phyloP scores from a whole-genome alignment of 2,329 filamentous ascomycete species.

The Dothidotthia symphoricarpi region DNA sequence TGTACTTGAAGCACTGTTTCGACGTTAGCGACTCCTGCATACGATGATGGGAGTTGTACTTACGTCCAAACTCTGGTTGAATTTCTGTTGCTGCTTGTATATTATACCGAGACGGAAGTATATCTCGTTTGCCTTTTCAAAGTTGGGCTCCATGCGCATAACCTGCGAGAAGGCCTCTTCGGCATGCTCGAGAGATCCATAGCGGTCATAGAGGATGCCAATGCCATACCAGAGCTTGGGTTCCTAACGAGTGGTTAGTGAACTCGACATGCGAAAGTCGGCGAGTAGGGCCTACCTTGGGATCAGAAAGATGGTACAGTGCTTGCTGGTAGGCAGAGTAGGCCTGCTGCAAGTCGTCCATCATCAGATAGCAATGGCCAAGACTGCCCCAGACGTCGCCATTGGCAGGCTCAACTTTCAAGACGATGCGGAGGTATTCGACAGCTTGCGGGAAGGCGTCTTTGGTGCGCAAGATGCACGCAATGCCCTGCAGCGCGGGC shows the following conservation, averaged over 20 bases:
- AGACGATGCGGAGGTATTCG: conserved; percentile 85
- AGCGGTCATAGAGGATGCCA: conserved; percentile 93
- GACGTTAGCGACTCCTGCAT: conserved; percentile 10
- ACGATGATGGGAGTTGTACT: conserved; percentile 7
- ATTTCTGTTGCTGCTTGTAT: conserved; percentile 98
- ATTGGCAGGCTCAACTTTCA: conserved; percentile 84
- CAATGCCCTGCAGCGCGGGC: conserved; percentile 90
- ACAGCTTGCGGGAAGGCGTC: conserved; percentile 94
- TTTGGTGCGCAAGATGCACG: conserved; percentile 82
- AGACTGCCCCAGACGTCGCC: conserved; percentile 96
- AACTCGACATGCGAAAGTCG: neutral
- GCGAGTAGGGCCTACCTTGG: conserved; percentile 62
- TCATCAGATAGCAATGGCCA: conserved; percentile 98
- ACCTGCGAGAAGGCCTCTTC: conserved; percentile 98
- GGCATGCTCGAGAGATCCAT: conserved; percentile 93
- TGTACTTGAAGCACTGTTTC: conserved; percentile 93
- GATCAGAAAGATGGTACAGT: conserved; percentile 85
- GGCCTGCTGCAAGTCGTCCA: conserved; percentile 94
- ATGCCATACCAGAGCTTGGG: conserved; percentile 99
- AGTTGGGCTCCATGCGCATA: conserved; percentile 96
- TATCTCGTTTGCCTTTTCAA: conserved; percentile 98
- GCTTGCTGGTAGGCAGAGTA: conserved; percentile 97
- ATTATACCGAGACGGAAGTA: conserved; percentile 99
- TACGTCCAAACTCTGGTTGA: conserved; percentile 86
- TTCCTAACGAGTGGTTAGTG: conserved; percentile 56